phyloP scores from a whole-genome alignment of 768 basidiomycete genomes.

The Tulasnella sp. region DNA sequence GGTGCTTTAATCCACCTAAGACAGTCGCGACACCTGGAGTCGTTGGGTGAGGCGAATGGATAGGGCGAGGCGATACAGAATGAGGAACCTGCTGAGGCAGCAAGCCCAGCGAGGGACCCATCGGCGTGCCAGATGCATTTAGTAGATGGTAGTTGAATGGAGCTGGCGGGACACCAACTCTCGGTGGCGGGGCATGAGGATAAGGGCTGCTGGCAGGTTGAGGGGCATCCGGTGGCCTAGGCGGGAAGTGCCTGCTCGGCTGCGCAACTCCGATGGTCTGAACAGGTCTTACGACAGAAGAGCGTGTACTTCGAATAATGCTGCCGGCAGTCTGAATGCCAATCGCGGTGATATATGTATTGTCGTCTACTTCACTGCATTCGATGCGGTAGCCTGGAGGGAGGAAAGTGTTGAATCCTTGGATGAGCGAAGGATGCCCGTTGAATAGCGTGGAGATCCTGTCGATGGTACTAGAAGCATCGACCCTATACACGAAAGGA shows the following conservation, averaged over 20 bases:
- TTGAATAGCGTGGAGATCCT: constrained; percentile 91
- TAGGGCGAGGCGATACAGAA: constrained; percentile 5
- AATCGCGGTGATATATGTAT: constrained; percentile 40
- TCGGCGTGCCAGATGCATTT: not conserved
- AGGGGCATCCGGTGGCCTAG: not conserved
- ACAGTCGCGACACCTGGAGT: constrained; percentile 23
- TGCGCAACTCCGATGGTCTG: not conserved
- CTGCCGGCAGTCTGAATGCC: constrained; percentile 33
- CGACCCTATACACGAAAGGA: constrained; percentile 57
- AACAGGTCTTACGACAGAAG: not conserved
- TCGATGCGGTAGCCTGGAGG: constrained; percentile 94
- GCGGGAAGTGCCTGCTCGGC: not conserved
- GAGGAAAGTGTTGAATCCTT: constrained; percentile 97
- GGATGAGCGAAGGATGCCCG: constrained; percentile 84
- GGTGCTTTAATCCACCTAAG: constrained; percentile 3
- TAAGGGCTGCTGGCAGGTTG: not conserved
- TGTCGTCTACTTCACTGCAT: constrained; percentile 31
- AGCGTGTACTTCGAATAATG: constrained; percentile 15
- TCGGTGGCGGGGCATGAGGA: not conserved
- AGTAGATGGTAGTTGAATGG: not conserved
- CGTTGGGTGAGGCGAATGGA: constrained; percentile 25
- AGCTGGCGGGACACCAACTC: not conserved
- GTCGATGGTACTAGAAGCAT: constrained; percentile 94
- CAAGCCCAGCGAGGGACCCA: not conserved
- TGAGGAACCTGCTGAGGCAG: constrained; percentile 10